These are phyloP conservation scores for Phanerochaete carnosa DNA, from an alignment of 768 basidiomycete genomes.

Conservation along the genomic window DNA sequence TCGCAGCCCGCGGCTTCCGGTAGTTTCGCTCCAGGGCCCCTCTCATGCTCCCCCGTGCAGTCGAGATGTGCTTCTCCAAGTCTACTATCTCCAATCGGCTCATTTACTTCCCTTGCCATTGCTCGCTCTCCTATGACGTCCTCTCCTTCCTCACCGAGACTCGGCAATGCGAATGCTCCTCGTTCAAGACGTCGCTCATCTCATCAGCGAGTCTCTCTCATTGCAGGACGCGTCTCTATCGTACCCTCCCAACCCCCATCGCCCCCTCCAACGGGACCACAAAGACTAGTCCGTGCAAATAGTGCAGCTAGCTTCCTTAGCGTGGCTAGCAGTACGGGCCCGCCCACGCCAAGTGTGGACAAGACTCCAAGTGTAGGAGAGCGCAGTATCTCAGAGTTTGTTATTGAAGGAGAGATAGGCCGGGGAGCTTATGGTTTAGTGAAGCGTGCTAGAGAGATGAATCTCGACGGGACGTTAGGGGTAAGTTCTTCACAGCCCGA, in stretches of 20 bases:
- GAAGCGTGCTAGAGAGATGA: conserved; percentile 81
- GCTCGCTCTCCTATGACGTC: conserved; percentile 32
- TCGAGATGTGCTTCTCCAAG: conserved; percentile 25
- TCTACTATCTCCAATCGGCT: conserved; percentile 22
- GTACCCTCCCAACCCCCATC: conserved; percentile 74
- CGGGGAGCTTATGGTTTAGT: conserved; percentile 95
- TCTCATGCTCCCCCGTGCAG: conserved; percentile 22
- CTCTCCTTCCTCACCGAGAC: conserved; percentile 33
- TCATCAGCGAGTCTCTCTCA: conserved; percentile 79
- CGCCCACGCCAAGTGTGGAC: conserved; percentile 55
- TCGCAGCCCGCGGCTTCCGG: conserved; percentile 11
- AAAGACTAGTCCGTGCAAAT: conserved; percentile 58
- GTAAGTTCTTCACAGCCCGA: conserved; percentile 44
- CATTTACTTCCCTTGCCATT: conserved; percentile 15
- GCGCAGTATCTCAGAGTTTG: conserved; percentile 80
- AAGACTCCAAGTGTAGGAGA: conserved; percentile 45
- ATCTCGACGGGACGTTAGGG: conserved; percentile 72
- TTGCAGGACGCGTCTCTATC: conserved; percentile 79
- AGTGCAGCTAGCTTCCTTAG: conserved; percentile 66
- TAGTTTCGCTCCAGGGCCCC: conserved; percentile 19
- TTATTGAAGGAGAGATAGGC: conserved; percentile 85
- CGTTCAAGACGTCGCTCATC: conserved; percentile 76
- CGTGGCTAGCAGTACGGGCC: conserved; percentile 52
- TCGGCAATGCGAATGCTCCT: conserved; percentile 48
- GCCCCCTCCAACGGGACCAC: conserved; percentile 56